Base-by-base conservation (phyloP, 257 asterid species). In the Datura wrightii region DNA sequence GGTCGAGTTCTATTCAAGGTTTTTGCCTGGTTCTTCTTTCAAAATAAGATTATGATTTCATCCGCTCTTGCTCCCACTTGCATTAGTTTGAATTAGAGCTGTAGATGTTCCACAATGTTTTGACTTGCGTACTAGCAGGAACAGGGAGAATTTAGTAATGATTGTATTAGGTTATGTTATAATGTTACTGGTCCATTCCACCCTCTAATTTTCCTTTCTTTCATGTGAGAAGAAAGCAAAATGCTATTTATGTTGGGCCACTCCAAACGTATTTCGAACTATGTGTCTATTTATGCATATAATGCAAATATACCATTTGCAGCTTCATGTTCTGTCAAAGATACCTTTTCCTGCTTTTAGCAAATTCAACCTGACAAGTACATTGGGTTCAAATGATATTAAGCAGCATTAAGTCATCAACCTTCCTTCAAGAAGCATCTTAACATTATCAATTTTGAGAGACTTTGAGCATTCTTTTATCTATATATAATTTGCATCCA, bases 401-500 rank as follows among this genome's bases (percentile, higher is more conserved):
- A 50, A 31, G 46, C 0, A 16, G 82, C 81, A 48, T 76, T 78
- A 52, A 48, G 34, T 78, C 62, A 34, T 52, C 52, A 52, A 78
- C 48, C 48, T 14, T 44, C 46, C 59, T 78, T 78, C 81, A 19
- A 24, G 65, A 46, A 78, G 63, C 82, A 78, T 78, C 63, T 78
- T 52, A 34, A 46, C 62, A 54, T 62, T 62, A 19, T 18, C 76
- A 82, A 82, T 82, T 81, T 15, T 81, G n/a, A 15, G 46, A 3
- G 31, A 50, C 46, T 31, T 78, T 34, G 82, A 34, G 82, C 19
- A 69, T 31, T 67, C 9, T 52, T 52, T 13, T 70, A 34, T 69
- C 36, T 10, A 80, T 78, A 10, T 79, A 63, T 79, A 18, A 84
- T 84, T 69, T 84, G 85, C 16, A 1, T 76, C 48, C 34, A 88